Conservation (phyloP, 208 protist genomes). For the Tritrichomonas musculus region DNA sequence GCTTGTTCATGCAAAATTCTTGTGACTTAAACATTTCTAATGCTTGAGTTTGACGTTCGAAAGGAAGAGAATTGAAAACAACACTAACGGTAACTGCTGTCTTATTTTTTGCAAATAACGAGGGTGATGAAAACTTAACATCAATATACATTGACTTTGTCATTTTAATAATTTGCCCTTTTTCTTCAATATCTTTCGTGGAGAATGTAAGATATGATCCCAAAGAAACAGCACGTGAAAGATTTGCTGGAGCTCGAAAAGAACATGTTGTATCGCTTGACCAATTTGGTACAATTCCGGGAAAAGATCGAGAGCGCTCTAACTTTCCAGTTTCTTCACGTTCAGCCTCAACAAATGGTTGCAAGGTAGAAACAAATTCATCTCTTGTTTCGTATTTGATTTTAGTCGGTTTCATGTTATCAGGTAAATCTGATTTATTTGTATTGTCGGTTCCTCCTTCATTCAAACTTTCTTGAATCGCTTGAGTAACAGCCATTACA, state of each 20-base stretch:
- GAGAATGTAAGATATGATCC: neutral
- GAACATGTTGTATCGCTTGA: neutral
- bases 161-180: neutral
- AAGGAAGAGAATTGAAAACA: neutral
- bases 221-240: neutral
- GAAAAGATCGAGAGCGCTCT: neutral
- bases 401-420: no score
- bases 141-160: neutral
- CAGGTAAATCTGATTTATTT: neutral
- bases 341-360: neutral
- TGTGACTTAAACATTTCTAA: neutral
- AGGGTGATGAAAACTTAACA: neutral
- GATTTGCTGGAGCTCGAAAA: neutral
- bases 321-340: neutral
- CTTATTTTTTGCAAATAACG: neutral
- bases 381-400: neutral
- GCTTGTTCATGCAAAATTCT: neutral
- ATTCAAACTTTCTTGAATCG: neutral
- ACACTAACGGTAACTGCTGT: neutral
- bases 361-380: neutral
- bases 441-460: neutral
- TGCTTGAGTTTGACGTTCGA: neutral
- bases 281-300: neutral
- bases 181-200: neutral
- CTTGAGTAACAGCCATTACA: neutral